A percentile compares a stretch with the other conserved stretches of the same genome.
These are phyloP conservation scores for Cadophora luteo-olivacea DNA, from an alignment of 2,329 filamentous ascomycete species.

Conservation along the genomic window DNA sequence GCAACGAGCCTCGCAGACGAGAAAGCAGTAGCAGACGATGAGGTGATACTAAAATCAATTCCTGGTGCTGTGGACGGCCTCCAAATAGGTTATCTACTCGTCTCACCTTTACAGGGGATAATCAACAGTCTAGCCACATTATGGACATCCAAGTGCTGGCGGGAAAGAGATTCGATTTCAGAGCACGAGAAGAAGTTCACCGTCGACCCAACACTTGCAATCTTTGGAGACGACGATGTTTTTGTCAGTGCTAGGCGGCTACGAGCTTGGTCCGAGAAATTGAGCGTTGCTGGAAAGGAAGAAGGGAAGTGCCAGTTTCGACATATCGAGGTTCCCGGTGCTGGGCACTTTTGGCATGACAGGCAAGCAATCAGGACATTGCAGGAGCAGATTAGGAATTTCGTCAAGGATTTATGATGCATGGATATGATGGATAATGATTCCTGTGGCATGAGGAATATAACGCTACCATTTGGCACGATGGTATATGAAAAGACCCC, in stretches of 20 bases:
- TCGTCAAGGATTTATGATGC: conserved; percentile 29
- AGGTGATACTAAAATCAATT: conserved; percentile 17
- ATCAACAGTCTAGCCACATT: conserved; percentile 68
- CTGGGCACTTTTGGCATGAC: conserved; percentile 59
- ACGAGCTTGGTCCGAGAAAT: conserved; percentile 66
- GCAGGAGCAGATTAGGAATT: conserved; percentile 34
- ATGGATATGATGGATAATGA: conserved; percentile 1
- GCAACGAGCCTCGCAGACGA: conserved; percentile 22
- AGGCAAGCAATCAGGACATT: conserved; percentile 32
- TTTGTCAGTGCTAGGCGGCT: conserved; percentile 74
- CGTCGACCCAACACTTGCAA: conserved; percentile 65
- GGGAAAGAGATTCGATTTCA: conserved; percentile 40
- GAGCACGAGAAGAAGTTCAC: conserved; percentile 60
- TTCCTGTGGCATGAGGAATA: not conserved
- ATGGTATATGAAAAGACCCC: not conserved
- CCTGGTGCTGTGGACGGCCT: conserved; percentile 35
- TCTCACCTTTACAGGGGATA: conserved; percentile 70
- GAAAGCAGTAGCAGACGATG: conserved; percentile 15
- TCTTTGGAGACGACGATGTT: conserved; percentile 78
- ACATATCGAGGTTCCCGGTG: conserved; percentile 53
- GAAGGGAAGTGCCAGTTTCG: conserved; percentile 43
- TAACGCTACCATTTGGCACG: not conserved
- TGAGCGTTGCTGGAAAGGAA: conserved; percentile 46
- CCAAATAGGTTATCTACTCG: conserved; percentile 63
- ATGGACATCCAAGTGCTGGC: conserved; percentile 34